Percentiles rank a stretch among this genome's conserved stretches.
phyloP scores from a whole-genome alignment of 2,329 filamentous ascomycete genomes.

The Colletotrichum cordylinicola region DNA sequence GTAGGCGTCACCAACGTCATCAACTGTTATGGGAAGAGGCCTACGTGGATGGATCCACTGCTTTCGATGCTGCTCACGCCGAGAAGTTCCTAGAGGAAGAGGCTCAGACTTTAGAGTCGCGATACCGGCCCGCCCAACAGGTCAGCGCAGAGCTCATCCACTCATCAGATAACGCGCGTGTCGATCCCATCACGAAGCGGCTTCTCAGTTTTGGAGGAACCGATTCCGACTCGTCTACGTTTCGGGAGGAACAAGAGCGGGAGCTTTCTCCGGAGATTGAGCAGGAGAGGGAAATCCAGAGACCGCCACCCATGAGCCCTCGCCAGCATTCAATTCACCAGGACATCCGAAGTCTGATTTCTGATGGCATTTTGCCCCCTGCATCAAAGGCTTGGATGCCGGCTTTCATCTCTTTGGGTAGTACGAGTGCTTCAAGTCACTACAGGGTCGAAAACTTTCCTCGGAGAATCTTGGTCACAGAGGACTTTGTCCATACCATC shows the following conservation, averaged over 20 bases:
- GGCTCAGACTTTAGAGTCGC: slow-evolving; percentile 52
- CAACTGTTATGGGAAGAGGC: slow-evolving; percentile 35
- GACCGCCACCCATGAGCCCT: slow-evolving; percentile 45
- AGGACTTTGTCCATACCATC: slow-evolving; percentile 57
- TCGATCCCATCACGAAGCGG: slow-evolving; percentile 23
- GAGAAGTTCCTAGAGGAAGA: slow-evolving; percentile 61
- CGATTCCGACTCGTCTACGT: slow-evolving; percentile 36
- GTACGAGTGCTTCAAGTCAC: slow-evolving; percentile 43
- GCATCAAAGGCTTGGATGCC: slow-evolving; percentile 41
- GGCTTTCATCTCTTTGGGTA: slow-evolving; percentile 49
- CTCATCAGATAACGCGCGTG: not conserved
- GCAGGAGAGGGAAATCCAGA: slow-evolving; percentile 60
- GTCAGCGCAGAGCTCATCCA: not conserved
- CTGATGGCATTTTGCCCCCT: slow-evolving; percentile 33
- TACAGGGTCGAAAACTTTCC: slow-evolving; percentile 42
- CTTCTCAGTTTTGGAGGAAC: slow-evolving; percentile 41
- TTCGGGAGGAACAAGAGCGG: slow-evolving; percentile 73
- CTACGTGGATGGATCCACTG: not conserved
- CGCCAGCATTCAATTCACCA: slow-evolving; percentile 46
- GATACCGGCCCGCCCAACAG: slow-evolving; percentile 49
- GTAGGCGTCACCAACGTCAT: slow-evolving; percentile 53
- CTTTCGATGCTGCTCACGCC: slow-evolving; percentile 34
- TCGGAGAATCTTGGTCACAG: slow-evolving; percentile 48
- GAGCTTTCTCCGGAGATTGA: slow-evolving; percentile 71
- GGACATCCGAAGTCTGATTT: slow-evolving; percentile 46